A percentile compares a stretch with the other conserved stretches of the same genome.
phyloP scores from a whole-genome alignment of 176 grass and related monocot genomes.

The Phragmites australis region DNA sequence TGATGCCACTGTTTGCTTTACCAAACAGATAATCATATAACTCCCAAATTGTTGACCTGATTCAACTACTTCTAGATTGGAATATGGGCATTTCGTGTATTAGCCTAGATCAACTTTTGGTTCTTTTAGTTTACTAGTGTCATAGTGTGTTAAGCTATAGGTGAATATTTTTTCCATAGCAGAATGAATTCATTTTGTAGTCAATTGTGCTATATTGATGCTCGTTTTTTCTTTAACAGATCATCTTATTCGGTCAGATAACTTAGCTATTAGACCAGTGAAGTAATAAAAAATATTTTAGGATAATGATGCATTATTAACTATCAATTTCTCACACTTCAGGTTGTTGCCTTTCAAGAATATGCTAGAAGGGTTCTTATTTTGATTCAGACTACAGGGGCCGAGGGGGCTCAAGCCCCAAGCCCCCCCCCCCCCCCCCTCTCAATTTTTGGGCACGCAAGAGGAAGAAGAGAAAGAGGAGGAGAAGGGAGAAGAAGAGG shows the following conservation, averaged over 20 bases:
- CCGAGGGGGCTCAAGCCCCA: too few species aligned
- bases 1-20: background rate
- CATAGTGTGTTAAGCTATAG: slow-evolving; percentile 8
- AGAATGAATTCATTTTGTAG: background rate
- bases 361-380: background rate
- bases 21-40: background rate
- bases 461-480: too few species aligned
- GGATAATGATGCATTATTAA: background rate
- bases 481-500: too few species aligned
- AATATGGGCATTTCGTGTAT: background rate
- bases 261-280: background rate
- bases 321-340: background rate
- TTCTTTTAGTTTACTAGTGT: background rate
- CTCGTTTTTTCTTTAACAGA: background rate
- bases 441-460: too few species aligned
- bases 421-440: too few species aligned
- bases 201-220: background rate
- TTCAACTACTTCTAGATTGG: background rate
- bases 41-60: background rate
- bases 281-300: background rate
- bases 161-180: background rate
- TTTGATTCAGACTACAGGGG: background rate
- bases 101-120: background rate
- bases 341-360: background rate
- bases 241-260: background rate